These are phyloP conservation scores for Microbotryum silenes-acaulis DNA, from an alignment of 1,284 basidiomycete species.

Conservation along the genomic window DNA sequence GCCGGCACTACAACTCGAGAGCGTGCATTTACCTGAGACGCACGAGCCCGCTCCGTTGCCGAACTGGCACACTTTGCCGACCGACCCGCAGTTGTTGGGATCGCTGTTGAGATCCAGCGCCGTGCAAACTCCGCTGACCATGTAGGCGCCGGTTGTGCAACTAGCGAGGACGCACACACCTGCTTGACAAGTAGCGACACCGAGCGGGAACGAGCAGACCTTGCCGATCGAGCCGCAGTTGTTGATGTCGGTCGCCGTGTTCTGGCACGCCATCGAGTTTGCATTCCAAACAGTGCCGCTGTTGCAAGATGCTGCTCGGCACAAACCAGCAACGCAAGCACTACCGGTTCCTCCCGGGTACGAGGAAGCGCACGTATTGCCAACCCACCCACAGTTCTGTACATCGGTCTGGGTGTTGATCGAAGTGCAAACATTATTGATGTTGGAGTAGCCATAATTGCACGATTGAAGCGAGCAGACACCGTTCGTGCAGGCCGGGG, in stretches of 20 bases:
- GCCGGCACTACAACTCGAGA: too few species aligned
- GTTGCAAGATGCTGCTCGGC: constrained; percentile 12
- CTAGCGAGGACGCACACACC: too few species aligned
- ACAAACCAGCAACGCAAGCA: constrained; percentile 7
- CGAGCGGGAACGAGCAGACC: too few species aligned
- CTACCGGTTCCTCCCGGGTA: constrained; percentile 17
- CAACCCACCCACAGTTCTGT: constrained; percentile 24
- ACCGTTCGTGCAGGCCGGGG: constrained; percentile 2
- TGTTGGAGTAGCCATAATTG: constrained; percentile 8
- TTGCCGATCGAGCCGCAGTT: constrained; percentile 26
- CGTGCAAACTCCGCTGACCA: too few species aligned
- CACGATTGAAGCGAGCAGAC: constrained; percentile 8
- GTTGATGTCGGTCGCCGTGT: constrained; percentile 11
- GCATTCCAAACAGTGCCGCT: constrained; percentile 15
- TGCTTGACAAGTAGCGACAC: too few species aligned
- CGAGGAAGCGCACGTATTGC: constrained; percentile 15
- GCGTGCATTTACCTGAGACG: too few species aligned
- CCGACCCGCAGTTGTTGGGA: too few species aligned
- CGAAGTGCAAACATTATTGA: neutral
- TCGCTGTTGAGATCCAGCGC: too few species aligned
- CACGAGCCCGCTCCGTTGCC: too few species aligned
- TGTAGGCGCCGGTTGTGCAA: too few species aligned
- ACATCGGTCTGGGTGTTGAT: constrained; percentile 6
- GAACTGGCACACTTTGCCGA: too few species aligned
- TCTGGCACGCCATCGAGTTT: constrained; percentile 6